These are phyloP conservation scores for Daldinia grandis DNA, from an alignment of 495 filamentous ascomycete genomes.

Conservation along the genomic window DNA sequence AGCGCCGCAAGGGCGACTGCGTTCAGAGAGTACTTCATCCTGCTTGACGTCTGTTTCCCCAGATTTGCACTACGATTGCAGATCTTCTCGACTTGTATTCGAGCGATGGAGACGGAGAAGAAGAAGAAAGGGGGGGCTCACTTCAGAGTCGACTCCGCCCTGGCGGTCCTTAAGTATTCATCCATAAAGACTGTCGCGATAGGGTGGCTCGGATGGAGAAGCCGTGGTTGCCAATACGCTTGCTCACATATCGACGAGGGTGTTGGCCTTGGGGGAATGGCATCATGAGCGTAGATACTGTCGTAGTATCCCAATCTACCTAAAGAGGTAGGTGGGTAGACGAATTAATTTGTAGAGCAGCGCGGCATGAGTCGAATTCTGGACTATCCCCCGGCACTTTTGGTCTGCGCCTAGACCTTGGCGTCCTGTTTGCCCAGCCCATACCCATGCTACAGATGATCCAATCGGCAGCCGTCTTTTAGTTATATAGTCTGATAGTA, in stretches of 20 bases:
- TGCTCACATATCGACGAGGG: conserved; percentile 35
- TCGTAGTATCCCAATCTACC: conserved; percentile 43
- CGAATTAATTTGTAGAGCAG: conserved; percentile 35
- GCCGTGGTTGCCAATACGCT: conserved; percentile 22
- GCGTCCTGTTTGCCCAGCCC: conserved; percentile 34
- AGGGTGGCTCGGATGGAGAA: conserved; percentile 34
- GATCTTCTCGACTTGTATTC: conserved; percentile 22
- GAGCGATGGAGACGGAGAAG: conserved; percentile 10
- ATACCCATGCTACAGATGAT: not conserved
- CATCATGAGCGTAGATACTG: conserved; percentile 44
- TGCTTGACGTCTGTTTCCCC: conserved; percentile 24
- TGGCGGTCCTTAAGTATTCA: conserved; percentile 31
- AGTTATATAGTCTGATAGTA: conserved; percentile 21
- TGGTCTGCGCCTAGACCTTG: conserved; percentile 39
- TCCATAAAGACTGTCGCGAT: not conserved
- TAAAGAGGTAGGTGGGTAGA: conserved; percentile 37
- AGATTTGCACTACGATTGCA: conserved; percentile 2
- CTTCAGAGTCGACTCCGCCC: conserved; percentile 1
- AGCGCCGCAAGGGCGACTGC: conserved; percentile 48
- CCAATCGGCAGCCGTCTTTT: conserved; percentile 23
- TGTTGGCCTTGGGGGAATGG: conserved; percentile 27
- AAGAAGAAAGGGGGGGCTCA: not conserved
- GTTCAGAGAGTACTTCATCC: conserved; percentile 45
- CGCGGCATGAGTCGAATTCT: conserved; percentile 35
- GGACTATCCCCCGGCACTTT: conserved; percentile 31